These are phyloP conservation scores for Austroboletus niveus DNA, from an alignment of 1,284 basidiomycete species.

Conservation along the genomic window DNA sequence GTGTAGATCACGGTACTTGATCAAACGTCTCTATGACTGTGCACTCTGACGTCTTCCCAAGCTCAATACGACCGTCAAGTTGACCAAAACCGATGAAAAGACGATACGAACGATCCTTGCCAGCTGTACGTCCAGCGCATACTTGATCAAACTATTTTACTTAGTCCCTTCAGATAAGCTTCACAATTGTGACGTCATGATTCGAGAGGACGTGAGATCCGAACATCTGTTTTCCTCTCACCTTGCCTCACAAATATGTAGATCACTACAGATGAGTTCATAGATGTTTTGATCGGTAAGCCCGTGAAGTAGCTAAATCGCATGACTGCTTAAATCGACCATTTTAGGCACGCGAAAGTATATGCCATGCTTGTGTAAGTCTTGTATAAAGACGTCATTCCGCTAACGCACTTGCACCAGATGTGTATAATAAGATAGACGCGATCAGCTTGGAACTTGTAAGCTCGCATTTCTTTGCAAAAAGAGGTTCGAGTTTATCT, in stretches of 20 bases:
- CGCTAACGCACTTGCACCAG: constrained; percentile 31
- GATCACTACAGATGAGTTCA: constrained; percentile 97
- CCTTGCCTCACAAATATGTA: constrained; percentile 29
- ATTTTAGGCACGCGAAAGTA: constrained; percentile 86
- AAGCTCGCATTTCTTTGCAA: constrained; percentile 2
- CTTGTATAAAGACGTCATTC: background rate
- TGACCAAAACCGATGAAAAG: constrained; percentile 94
- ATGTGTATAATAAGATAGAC: constrained; percentile 96
- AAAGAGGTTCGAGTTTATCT: background rate
- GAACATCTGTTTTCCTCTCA: background rate
- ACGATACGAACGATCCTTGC: constrained; percentile 91
- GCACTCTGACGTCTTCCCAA: constrained; percentile 31
- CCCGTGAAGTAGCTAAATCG: background rate
- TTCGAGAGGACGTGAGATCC: constrained; percentile 85
- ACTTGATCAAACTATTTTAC: background rate
- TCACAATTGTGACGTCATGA: constrained; percentile 96
- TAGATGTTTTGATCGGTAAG: constrained; percentile 90
- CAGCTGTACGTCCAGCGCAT: constrained; percentile 56
- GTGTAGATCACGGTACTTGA: constrained; percentile 29
- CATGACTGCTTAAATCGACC: constrained; percentile 1
- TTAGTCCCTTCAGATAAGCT: constrained; percentile 57
- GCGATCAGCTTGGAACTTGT: constrained; percentile 84
- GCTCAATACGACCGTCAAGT: constrained; percentile 88
- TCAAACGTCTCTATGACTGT: background rate
- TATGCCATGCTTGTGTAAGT: constrained; percentile 81